Evolutionary conservation across 495 filamentous ascomycete species (phyloP), one percentile per base, ranked within the genome.

Genomic region (Penicillium antarcticum): DNA sequence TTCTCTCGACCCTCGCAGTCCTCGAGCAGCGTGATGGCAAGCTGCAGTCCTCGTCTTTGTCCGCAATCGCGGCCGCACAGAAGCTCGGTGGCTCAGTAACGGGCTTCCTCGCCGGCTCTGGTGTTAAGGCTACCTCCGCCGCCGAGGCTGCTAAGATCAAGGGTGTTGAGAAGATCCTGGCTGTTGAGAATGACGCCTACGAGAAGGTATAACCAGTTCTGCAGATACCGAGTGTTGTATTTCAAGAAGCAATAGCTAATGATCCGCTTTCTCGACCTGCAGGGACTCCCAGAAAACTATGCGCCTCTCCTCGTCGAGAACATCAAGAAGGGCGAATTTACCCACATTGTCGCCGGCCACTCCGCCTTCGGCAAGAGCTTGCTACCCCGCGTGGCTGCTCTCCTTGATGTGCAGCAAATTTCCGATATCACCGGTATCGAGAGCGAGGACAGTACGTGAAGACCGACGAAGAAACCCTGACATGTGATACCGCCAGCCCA

Each of bases 311-410:
- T 98, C 16, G 88, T 88, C 21, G 91, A 96, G 70, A 98, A 97
- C 70, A 88, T 98, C 71, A 94, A 95, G 79, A 89, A 91, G 61
- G 89, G 87, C 53, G 87, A 83, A 55, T 97, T 84, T 71, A 96
- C 92, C 53, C 94, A 98, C 66, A 81, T 97, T 45, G 77, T 97
- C 48, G 86, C 87, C 19, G 87, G 86, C 34, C 90, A 96, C 77
- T 95, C 92, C 14, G 95, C 94, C 6, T 98, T 98, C 67, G 94
- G 95, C 53, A 98, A 98, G 82, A 91, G 87, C 67, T 72, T 97
- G 33, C 79, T 97, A 72, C 94, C 94, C n/a, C 87, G 94, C 36
- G 86, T 97, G 2, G 91, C 95, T n/a, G 94, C 94, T 24, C 76
- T 98, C 18, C 77, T 98, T 34, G 94, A 98, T 63, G 83, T 85